These are phyloP conservation scores for Blastocrithidia nonstop DNA, from an alignment of 208 protist genomes.

Conservation along the genomic window DNA sequence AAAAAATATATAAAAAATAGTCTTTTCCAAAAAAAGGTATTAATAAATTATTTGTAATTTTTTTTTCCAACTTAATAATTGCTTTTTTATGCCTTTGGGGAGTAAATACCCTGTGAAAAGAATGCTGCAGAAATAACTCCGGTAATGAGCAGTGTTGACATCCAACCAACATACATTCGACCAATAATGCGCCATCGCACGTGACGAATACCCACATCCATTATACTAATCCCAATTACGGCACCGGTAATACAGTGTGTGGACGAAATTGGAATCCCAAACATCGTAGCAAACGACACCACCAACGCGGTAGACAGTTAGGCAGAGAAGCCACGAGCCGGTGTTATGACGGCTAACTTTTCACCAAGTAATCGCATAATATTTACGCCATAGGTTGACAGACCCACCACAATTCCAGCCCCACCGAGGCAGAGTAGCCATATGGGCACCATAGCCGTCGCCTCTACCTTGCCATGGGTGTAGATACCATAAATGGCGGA, in stretches of 20 bases:
- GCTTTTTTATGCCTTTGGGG: constrained; percentile 7
- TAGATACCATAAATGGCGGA: constrained; percentile 48
- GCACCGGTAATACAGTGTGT: constrained; percentile 79
- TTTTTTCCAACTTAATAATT: no score
- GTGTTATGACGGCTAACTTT: constrained; percentile 31
- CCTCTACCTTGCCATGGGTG: constrained; percentile 10
- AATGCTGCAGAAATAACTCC: constrained; percentile 25
- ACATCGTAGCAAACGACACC: constrained; percentile 40
- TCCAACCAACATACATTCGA: constrained; percentile 36
- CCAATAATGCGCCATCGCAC: constrained; percentile 28
- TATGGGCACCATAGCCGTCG: constrained; percentile 9
- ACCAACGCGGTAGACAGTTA: constrained; percentile 48
- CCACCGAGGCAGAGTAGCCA: constrained; percentile 50
- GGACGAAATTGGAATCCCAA: constrained; percentile 64
- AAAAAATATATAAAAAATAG: neutral
- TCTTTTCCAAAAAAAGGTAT: neutral
- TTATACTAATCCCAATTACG: constrained; percentile 38
- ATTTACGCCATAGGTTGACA: constrained; percentile 38
- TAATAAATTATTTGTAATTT: neutral
- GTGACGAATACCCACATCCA: constrained; percentile 21
- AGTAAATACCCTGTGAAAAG: constrained; percentile 38
- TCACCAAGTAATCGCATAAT: constrained; percentile 33
- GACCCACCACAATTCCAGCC: constrained; percentile 44
- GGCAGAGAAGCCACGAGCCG: constrained; percentile 27
- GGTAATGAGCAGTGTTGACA: constrained; percentile 26